Conservation (phyloP, 305 asterid species). For the Fraxinus dipetala region DNA sequence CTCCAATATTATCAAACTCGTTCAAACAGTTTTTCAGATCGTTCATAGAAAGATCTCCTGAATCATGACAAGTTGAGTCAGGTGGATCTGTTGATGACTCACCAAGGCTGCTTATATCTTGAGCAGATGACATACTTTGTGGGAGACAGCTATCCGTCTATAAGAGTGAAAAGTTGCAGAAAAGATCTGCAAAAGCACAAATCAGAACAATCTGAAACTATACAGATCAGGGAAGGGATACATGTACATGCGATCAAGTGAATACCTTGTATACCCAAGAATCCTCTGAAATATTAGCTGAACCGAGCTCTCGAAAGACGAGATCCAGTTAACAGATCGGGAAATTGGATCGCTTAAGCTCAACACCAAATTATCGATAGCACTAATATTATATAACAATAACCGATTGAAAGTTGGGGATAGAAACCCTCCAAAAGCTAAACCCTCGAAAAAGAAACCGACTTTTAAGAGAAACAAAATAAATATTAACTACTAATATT, state of each 20-base stretch:
- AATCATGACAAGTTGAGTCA: slow-evolving; percentile 1
- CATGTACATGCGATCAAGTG: background rate
- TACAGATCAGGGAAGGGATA: background rate
- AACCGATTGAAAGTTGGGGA: slow-evolving; percentile 24
- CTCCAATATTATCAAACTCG: slow-evolving; percentile 21
- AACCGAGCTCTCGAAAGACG: background rate
- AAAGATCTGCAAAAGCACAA: slow-evolving; percentile 15
- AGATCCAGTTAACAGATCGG: slow-evolving; percentile 20
- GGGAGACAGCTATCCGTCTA: background rate
- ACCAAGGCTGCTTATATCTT: slow-evolving; percentile 21
- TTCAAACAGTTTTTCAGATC: slow-evolving; percentile 28
- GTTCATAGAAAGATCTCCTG: slow-evolving; percentile 21
- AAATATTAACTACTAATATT: slow-evolving; percentile 47
- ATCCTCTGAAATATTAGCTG: background rate
- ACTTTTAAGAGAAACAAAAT: slow-evolving; percentile 19
- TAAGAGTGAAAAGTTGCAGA: slow-evolving; percentile 12
- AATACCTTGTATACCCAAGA: background rate
- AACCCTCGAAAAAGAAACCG: slow-evolving; percentile 25
- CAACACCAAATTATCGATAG: slow-evolving; percentile 16
- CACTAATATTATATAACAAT: slow-evolving; percentile 4
- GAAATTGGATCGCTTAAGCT: slow-evolving; percentile 22
- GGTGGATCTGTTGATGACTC: slow-evolving; percentile 23
- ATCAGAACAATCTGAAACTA: background rate
- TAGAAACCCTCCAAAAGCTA: slow-evolving; percentile 21
- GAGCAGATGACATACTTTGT: slow-evolving; percentile 18